Percentiles rank a stretch among this genome's conserved stretches.
Evolutionary conservation across 345 rosid species (phyloP).

Genomic region (Corymbia maculata): DNA sequence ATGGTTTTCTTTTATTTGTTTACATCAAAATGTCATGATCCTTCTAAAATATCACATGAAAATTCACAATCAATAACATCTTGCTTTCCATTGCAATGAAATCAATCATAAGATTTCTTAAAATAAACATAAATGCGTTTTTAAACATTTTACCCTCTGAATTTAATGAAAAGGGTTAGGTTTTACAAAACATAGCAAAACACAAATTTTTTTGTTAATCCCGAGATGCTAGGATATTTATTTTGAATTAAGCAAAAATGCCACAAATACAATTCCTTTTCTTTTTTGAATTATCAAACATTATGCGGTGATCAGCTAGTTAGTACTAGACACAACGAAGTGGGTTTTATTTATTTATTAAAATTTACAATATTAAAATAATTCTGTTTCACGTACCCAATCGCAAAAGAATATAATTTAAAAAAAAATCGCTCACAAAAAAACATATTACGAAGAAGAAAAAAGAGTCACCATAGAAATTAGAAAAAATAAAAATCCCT

Average conservation of each 20-base stretch:
- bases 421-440: background rate
- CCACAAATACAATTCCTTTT: background rate
- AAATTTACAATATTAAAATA: background rate
- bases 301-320: background rate
- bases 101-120: background rate
- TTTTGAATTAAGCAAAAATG: background rate
- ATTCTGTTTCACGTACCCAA: background rate
- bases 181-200: background rate
- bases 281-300: fast-evolving
- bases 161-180: background rate
- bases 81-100: background rate
- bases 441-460: background rate
- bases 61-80: background rate
- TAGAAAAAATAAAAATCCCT: background rate
- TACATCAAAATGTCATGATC: background rate
- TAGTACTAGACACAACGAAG: background rate
- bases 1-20: background rate
- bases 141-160: fast-evolving
- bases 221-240: background rate
- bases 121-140: background rate
- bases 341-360: background rate
- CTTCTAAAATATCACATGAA: background rate
- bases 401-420: background rate
- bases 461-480: background rate
- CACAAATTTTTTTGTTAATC: background rate